Base-by-base conservation (phyloP, 192 early-diverging fungal species). In the Mortierella antarctica region DNA sequence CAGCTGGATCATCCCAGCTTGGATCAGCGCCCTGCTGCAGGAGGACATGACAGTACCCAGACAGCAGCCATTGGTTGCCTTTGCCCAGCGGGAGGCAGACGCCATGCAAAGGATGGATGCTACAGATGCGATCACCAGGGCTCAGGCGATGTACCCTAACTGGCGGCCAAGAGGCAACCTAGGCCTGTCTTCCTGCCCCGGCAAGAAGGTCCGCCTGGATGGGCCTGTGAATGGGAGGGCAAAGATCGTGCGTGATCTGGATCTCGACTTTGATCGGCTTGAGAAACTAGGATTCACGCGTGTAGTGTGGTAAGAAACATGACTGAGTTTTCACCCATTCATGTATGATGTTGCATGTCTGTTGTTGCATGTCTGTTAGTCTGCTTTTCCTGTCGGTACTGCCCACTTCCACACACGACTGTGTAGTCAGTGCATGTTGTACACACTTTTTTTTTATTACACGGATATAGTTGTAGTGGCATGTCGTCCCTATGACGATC, bases 131-230 rank as follows among this genome's bases (percentile, higher is more conserved):
- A 50, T 67, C 15, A n/a, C 58, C 9, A 51, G 70, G 5, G 77
- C 77, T 45, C 71, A 56, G 40, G 58, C 50, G 48, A 53, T 61
- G 1, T 72, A 67, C 40, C 60, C 69, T 9, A 49, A 68, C 41
- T 80, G 77, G 77, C 50, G 65, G 21, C 77, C 67, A 11, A 57
- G 77, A 53, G 93, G 92, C 6, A 94, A 93, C 60, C 65, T 94
- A 39, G 90, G 88, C 6, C 74, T 94, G 39, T 89, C 87, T 46
- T 89, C 88, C 5, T 93, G 92, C 76, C 93, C 93, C 1, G 93
- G 93, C n/a, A 94, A 94, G 73, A 93, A 93, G 63, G 92, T 94
- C 6, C 85, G 93, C 51, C 68, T 94, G 14, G 86, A 82, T 45
- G 92, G 92, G 0, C 93, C 92, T 42, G 89, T 91, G 20, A 83